Evolutionary conservation across 106 monocot species (phyloP).

Genomic region (Apostasia shenzhenica): DNA sequence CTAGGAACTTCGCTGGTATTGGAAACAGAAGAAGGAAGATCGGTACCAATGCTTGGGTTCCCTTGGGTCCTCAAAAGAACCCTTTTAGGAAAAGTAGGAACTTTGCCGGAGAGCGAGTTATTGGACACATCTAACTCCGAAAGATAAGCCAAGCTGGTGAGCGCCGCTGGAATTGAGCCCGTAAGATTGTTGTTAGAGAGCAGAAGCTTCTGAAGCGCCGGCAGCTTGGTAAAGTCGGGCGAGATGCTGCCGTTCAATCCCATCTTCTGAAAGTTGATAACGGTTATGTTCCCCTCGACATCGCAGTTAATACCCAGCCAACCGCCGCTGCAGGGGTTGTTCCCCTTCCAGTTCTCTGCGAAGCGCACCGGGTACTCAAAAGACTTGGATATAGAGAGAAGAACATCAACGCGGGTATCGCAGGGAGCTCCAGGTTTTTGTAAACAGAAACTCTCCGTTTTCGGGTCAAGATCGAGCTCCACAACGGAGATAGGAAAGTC

Average conservation of each 20-base stretch:
- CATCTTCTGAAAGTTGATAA: slow-evolving; percentile 49
- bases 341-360: slow-evolving; percentile 50
- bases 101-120: slow-evolving; percentile 33
- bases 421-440: slow-evolving; percentile 24
- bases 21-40: background rate
- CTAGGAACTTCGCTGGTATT: background rate
- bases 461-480: slow-evolving; percentile 24
- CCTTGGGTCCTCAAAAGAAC: slow-evolving; percentile 34
- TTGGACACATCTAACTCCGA: slow-evolving; percentile 49
- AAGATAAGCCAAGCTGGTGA: slow-evolving; percentile 22
- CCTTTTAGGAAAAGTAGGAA: slow-evolving; percentile 30
- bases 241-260: slow-evolving; percentile 44
- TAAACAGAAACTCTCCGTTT: slow-evolving; percentile 49
- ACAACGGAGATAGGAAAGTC: slow-evolving; percentile 11
- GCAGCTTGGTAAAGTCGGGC: slow-evolving; percentile 28
- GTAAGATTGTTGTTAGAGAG: slow-evolving; percentile 45
- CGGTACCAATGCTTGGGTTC: slow-evolving; percentile 37
- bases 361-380: slow-evolving; percentile 42
- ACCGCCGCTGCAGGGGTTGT: slow-evolving; percentile 41
- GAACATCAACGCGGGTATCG: slow-evolving; percentile 31
- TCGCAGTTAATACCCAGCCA: slow-evolving; percentile 57
- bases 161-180: slow-evolving; percentile 33
- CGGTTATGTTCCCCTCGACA: slow-evolving; percentile 32
- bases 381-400: slow-evolving; percentile 21
- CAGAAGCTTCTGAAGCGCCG: slow-evolving; percentile 42